A percentile compares a stretch with the other conserved stretches of the same genome.
These are phyloP conservation scores for Geotrichum histeridarum DNA, from an alignment of 1,139 yeast genomes.

Conservation along the genomic window DNA sequence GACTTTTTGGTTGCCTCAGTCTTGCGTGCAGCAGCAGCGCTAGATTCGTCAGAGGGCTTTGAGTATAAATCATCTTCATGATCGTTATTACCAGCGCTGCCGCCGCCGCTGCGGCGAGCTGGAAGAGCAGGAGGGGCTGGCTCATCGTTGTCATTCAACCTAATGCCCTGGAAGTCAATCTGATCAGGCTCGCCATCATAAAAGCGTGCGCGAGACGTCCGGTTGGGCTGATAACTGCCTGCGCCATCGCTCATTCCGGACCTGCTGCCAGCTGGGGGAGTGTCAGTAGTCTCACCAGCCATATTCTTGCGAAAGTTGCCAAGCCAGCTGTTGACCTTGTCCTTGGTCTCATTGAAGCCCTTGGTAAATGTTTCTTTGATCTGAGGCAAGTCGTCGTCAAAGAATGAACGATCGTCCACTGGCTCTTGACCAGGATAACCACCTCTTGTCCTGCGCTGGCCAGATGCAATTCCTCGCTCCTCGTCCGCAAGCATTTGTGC, in stretches of 20 bases:
- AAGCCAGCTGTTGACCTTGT: slow-evolving; percentile 78
- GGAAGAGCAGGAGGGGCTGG: slow-evolving; percentile 1
- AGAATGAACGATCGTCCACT: slow-evolving; percentile 38
- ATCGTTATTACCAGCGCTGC: background rate
- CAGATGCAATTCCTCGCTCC: slow-evolving; percentile 24
- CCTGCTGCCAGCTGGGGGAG: slow-evolving; percentile 27
- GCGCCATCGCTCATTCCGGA: slow-evolving; percentile 21
- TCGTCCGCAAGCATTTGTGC: slow-evolving; percentile 72
- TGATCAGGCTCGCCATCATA: slow-evolving; percentile 20
- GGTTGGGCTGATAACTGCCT: slow-evolving; percentile 28
- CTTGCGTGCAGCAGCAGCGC: slow-evolving; percentile 30
- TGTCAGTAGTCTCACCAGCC: slow-evolving; percentile 37
- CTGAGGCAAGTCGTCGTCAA: slow-evolving; percentile 58
- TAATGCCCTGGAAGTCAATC: slow-evolving; percentile 25
- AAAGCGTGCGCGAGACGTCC: slow-evolving; percentile 2
- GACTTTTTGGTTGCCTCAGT: slow-evolving; percentile 40
- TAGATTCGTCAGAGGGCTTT: slow-evolving; percentile 16
- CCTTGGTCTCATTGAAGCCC: slow-evolving; percentile 79
- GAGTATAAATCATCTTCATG: background rate
- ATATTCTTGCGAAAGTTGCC: slow-evolving; percentile 54
- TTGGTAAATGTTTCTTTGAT: slow-evolving; percentile 65
- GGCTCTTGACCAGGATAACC: slow-evolving; percentile 25
- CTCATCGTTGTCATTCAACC: slow-evolving; percentile 4
- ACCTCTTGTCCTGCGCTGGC: background rate
- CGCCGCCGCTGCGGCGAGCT: background rate